phyloP scores from a whole-genome alignment of 805 yeast species.

The Schwanniomyces sp. region DNA sequence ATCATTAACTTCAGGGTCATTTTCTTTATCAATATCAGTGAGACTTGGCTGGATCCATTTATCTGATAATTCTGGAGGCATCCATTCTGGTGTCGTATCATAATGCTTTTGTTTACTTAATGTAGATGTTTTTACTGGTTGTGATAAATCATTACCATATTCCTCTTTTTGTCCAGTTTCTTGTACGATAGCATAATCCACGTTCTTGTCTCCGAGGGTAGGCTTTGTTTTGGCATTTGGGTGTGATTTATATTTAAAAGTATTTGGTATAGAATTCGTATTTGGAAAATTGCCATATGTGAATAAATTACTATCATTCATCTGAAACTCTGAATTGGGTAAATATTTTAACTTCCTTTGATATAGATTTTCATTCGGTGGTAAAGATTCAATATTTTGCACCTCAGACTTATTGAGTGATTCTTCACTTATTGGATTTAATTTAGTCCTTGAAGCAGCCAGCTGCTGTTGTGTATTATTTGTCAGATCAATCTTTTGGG shows the following conservation, averaged over 20 bases:
- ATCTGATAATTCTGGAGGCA: constrained; percentile 39
- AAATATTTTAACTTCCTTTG: constrained; percentile 32
- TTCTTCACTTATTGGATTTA: not conserved
- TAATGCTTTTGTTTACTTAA: constrained; percentile 7
- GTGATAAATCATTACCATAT: not conserved
- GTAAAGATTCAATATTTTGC: not conserved
- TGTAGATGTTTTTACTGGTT: constrained; percentile 26
- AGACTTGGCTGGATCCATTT: constrained; percentile 25
- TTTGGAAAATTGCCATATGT: constrained; percentile 10
- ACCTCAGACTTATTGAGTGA: not conserved
- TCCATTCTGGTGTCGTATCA: constrained; percentile 39
- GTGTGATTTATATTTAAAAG: constrained; percentile 44
- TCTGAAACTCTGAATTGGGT: constrained; percentile 31
- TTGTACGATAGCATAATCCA: not conserved
- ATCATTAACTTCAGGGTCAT: constrained; percentile 7
- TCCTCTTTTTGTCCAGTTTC: not conserved
- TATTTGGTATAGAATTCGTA: constrained; percentile 38
- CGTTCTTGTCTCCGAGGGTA: constrained; percentile 19
- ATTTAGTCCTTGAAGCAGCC: not conserved
- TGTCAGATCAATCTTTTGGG: not conserved
- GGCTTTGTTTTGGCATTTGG: constrained; percentile 44
- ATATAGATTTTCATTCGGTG: constrained; percentile 13
- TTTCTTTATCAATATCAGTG: constrained; percentile 2
- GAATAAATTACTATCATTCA: constrained; percentile 11
- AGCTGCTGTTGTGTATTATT: not conserved